Conservation (phyloP, 1,284 basidiomycete species). For the Coriolopsis trogii region DNA sequence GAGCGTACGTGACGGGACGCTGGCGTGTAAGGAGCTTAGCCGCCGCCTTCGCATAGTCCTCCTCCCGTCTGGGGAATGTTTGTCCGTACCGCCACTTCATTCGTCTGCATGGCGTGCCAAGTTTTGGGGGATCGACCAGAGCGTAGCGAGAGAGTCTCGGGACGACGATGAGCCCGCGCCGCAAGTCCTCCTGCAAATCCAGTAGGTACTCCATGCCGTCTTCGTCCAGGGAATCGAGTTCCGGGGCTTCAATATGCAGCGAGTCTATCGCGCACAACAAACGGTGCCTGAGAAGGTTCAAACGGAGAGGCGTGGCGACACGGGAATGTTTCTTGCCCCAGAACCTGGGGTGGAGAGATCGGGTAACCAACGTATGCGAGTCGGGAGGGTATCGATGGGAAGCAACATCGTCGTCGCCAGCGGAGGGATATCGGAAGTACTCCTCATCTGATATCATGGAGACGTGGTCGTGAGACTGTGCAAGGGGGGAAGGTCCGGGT, state of each 20-base stretch:
- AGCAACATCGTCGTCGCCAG: no score
- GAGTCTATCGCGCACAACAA: slow-evolving; percentile 2
- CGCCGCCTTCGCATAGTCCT: slow-evolving; percentile 7
- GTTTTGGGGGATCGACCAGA: background rate
- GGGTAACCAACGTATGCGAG: background rate
- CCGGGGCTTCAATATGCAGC: slow-evolving; percentile 6
- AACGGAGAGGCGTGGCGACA: background rate
- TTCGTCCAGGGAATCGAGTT: slow-evolving; percentile 11
- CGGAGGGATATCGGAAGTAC: no score
- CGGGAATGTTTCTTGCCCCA: background rate
- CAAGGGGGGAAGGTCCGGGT: background rate
- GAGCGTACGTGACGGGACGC: no score
- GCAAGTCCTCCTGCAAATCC: slow-evolving; percentile 7
- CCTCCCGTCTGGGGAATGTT: slow-evolving; percentile 7
- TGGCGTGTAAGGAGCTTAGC: slow-evolving; percentile 4
- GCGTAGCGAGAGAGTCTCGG: background rate
- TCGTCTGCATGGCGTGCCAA: slow-evolving; percentile 1
- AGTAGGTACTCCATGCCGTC: slow-evolving; percentile 10
- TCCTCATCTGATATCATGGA: no score
- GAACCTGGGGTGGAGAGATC: slow-evolving; percentile 1
- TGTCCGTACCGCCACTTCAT: slow-evolving; percentile 1
- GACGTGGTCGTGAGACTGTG: background rate
- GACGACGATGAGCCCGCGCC: background rate
- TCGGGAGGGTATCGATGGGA: no score
- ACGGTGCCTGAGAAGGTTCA: background rate